Evolutionary conservation across 192 early-diverging fungal species (phyloP), one percentile per base, ranked within the genome.

Genomic region (Gamsiella multidivaricata): DNA sequence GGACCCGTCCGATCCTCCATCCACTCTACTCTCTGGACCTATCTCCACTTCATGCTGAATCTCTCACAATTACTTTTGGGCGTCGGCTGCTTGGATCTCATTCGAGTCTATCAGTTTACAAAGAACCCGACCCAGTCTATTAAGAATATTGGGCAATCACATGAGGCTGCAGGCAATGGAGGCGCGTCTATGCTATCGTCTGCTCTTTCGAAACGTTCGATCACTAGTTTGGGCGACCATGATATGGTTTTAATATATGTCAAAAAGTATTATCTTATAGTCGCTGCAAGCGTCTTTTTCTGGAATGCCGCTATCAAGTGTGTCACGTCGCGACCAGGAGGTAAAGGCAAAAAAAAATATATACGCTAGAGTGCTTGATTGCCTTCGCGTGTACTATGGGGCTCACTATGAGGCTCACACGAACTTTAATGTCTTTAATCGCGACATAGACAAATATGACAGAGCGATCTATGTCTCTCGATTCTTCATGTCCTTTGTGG

Each of bases 31-130:
- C 17, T 85, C 2, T 85, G 83, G 83, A 80, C 75, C 4, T 85
- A 82, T 34, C 79, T 85, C 14, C 83, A 85, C 46, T 85, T 83
- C 63, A 80, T 82, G 43, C 67, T 85, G n/a, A 82, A 85, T 26
- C 46, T 85, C 17, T 85, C 80, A 11, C 84, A 85, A 41, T 63
- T 85, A 7, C 82, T 82, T 18, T 58, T 83, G 64, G 84, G 84
- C 12, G 83, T 85, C 12, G 84, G 82, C 5, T 58, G 82, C 32
- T 58, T 78, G n/a, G 84, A 85, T 45, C 33, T 76, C 10, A 85
- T 85, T 41, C 70, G 59, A 14, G 64, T 70, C n/a, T 81, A 67
- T 29, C 70, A 73, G 36, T 11, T 45, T 12, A 45, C 33, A 12
- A 62, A 45, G 41, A 26, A 43, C 0, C 15, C 50, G 2, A 12